phyloP scores from a whole-genome alignment of 768 basidiomycete genomes.

The Phlegmacium glaucopus region DNA sequence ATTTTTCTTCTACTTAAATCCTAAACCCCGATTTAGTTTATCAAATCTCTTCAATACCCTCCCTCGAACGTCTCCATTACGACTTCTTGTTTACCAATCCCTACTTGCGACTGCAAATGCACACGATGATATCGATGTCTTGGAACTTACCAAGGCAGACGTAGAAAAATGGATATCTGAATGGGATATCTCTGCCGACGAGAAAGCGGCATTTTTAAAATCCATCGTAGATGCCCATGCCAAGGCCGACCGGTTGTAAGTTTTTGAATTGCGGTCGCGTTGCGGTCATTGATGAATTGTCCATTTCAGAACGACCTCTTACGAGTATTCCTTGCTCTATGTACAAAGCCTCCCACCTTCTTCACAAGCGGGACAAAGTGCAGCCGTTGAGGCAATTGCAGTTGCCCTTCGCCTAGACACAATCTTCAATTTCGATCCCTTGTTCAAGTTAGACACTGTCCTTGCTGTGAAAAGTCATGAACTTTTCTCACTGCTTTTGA shows the following conservation, averaged over 20 bases:
- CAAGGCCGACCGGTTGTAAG: constrained; percentile 60
- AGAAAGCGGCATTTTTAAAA: constrained; percentile 66
- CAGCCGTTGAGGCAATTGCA: constrained; percentile 59
- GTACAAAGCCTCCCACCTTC: constrained; percentile 56
- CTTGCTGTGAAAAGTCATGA: constrained; percentile 64
- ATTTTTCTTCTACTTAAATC: constrained; percentile 7
- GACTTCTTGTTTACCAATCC: constrained; percentile 57
- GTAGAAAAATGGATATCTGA: constrained; percentile 79
- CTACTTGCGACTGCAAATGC: constrained; percentile 57
- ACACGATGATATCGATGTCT: constrained; percentile 58
- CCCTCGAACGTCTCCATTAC: constrained; percentile 62
- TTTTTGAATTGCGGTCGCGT: constrained; percentile 6
- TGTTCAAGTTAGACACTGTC: constrained; percentile 75
- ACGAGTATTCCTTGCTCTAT: constrained; percentile 61
- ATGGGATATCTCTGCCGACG: constrained; percentile 62
- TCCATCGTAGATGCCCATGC: constrained; percentile 55
- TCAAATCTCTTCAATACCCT: constrained; percentile 81
- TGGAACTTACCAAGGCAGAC: constrained; percentile 55
- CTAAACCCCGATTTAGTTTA: constrained; percentile 40
- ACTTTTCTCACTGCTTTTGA: constrained; percentile 69
- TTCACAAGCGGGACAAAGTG: constrained; percentile 47
- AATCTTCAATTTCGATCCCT: constrained; percentile 77
- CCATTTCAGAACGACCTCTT: constrained; percentile 50
- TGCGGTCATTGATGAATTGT: not conserved
- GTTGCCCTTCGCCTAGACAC: constrained; percentile 61